Evolutionary conservation across 2,329 filamentous ascomycete genomes (phyloP), one percentile per base, ranked within the genome.

Genomic region (Grosmannia serpens): DNA sequence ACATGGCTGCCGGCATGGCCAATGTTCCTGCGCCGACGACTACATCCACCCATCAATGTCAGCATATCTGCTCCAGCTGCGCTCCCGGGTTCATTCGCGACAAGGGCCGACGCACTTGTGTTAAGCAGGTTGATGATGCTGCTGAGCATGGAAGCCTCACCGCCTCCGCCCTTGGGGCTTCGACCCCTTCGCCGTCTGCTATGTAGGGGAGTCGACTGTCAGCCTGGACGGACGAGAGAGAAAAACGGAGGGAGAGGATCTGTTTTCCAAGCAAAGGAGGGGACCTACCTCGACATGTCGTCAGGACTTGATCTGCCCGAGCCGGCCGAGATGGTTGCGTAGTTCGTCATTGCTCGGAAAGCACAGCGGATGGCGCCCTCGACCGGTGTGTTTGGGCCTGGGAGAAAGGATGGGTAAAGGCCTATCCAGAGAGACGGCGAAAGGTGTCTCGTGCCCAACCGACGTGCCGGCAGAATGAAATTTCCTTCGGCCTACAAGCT

Each of bases 41-140:
- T 94, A 67, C 7, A 38, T 38, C 35, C 35, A 2, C 15, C 35
- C 35, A 38, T 29, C 29, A n/a, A n/a, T 51, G 60, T 24, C 24
- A 51, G 57, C 33, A 49, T 49, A 2, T 44, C n/a, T 11, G 10
- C n/a, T n/a, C n/a, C n/a, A n/a, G n/a, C n/a, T 2, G 22, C 20
- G 26, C 7, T 53, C 50, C 9, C 49, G 6, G 6, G 33, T 46
- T 46, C n/a, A 10, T 20, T 9, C 10, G 20, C 8, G 41, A 8
- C 41, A 46, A 7, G 22, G 24, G 17, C 5, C 55, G 53, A 67
- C 83, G 60, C 79, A 94, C 89, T 99, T 22, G 94, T 99, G 73
- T 99, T 99, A 63, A 97, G 80, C 63, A 99, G 78, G 71, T 99
- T 99, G 74, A 97, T 87, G 64, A 94, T 87, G 70, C 91, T 96